Base-by-base conservation (phyloP, 495 filamentous ascomycete species). In the Penicillium angulare region DNA sequence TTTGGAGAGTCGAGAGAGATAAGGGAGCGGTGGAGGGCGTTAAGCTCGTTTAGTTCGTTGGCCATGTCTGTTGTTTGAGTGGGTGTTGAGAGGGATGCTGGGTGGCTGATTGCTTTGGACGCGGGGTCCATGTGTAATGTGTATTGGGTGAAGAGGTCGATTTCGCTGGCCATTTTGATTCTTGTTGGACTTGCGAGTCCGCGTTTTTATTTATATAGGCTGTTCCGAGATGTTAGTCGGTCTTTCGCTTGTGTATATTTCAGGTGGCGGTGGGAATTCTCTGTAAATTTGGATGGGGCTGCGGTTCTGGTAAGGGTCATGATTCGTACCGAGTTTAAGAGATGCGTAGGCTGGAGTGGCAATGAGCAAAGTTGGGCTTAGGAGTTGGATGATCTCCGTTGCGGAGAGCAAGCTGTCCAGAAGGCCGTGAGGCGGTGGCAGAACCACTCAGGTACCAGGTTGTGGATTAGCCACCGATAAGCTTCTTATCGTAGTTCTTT, bases 111-210 rank as follows among this genome's bases (percentile, higher is more conserved):
- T 74, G 82, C 72, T 86, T 96, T 86, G 74, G 83, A 73, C 54
- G 82, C 67, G 12, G 89, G 83, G 77, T 96, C 87, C 63, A 97
- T 77, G 55, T 79, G 68, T 24, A 98, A 75, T 26, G 89, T 89
- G 69, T 95, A 86, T 58, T 86, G 83, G 54, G 81, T 86, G 82
- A 88, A 97, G 56, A 87, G 85, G 54, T 95, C 88, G 47, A 75
- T 65, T 55, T 60, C 59, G 49, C 57, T 58, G 44, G 65, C 53
- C 69, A 74, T 74, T 40, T 47, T 69, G 57, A 38, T 23, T 23
- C 16, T 21, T 42, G 10, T 34, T 32, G 50, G 53, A 53, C 55
- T 36, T 31, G 23, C n/a, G n/a, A n/a, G 24, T 43, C 26, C 9
- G 40, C 46, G 38, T 52, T 9, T n/a, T n/a, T n/a, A 22, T 48